Conservation (phyloP, 768 basidiomycete species). For the Hygrocybe coccinea region DNA sequence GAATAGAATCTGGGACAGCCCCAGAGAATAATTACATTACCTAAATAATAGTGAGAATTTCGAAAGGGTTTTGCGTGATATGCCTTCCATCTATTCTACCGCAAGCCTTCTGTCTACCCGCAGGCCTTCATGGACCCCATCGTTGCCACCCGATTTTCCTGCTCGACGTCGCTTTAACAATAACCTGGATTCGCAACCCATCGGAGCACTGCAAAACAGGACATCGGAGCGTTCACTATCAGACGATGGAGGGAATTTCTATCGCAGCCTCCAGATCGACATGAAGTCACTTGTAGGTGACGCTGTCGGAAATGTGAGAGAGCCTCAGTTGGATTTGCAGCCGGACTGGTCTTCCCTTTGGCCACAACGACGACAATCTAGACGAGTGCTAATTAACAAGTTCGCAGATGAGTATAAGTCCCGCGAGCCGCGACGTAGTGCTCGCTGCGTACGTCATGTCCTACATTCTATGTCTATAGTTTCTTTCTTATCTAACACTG, state of each 20-base stretch:
- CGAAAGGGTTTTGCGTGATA: no score
- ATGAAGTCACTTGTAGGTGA: constrained; percentile 78
- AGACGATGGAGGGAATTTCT: constrained; percentile 59
- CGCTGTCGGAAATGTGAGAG: constrained; percentile 75
- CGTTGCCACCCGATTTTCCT: not conserved
- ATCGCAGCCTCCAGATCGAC: constrained; percentile 62
- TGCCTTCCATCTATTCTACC: not conserved
- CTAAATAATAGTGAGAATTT: no score
- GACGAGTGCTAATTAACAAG: not conserved
- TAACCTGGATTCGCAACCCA: not conserved
- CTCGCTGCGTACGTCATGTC: constrained; percentile 67
- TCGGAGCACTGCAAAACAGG: not conserved
- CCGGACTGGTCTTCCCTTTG: no score
- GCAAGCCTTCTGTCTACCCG: not conserved
- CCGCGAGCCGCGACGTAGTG: constrained; percentile 81
- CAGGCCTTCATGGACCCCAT: not conserved
- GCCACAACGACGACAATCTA: not conserved
- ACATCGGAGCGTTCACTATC: constrained; percentile 23
- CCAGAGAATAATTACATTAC: no score
- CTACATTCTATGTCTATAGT: not conserved
- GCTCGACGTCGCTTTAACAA: not conserved
- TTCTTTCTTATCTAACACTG: not conserved
- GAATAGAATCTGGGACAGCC: no score
- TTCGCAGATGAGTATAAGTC: constrained; percentile 83
- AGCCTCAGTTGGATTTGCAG: not conserved